Conservation (phyloP, 2,329 filamentous ascomycete species). For the Blastomyces parvus region DNA sequence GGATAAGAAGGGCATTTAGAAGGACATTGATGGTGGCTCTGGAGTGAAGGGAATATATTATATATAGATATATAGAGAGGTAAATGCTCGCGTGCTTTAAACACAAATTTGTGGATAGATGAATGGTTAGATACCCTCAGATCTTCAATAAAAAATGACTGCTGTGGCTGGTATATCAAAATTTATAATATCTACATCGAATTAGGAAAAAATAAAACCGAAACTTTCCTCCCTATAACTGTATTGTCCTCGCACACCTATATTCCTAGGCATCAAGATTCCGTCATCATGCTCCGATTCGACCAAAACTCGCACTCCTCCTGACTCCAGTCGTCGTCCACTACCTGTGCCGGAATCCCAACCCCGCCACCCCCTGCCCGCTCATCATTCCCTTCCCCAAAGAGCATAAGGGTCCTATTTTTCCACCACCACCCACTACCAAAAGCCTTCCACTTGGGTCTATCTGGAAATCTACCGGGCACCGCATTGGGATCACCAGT, state of each 20-base stretch:
- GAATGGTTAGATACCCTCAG: neutral
- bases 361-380: conserved; percentile 34
- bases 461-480: conserved; percentile 20
- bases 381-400: conserved; percentile 43
- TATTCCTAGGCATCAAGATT: conserved; percentile 9
- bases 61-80: neutral
- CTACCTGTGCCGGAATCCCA: conserved; percentile 34
- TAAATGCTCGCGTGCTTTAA: neutral
- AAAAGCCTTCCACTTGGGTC: conserved; percentile 33
- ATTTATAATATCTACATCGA: neutral
- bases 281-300: conserved; percentile 16
- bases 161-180: neutral
- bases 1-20: neutral
- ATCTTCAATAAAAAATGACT: neutral
- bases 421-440: conserved; percentile 17
- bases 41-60: neutral
- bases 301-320: conserved; percentile 43
- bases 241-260: too few species aligned
- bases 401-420: conserved; percentile 31
- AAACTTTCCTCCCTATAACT: neutral
- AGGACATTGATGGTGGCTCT: neutral
- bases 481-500: conserved; percentile 38
- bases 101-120: neutral
- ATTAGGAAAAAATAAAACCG: neutral
- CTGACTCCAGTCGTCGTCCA: conserved; percentile 35